Conservation (phyloP, 768 basidiomycete species). For the Scleroderma citrinum region DNA sequence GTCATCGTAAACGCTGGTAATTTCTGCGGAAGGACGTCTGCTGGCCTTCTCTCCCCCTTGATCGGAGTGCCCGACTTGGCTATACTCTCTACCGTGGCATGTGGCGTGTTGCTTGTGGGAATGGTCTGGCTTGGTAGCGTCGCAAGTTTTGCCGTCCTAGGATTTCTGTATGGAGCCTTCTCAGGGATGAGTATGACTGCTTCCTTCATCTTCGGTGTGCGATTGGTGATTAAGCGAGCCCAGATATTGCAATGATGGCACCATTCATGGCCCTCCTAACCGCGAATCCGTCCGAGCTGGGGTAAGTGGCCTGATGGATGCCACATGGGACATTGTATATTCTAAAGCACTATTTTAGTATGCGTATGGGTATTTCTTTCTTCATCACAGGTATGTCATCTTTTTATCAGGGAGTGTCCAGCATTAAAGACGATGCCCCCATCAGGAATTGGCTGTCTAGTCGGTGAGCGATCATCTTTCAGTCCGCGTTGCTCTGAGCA, state of each 20-base stretch:
- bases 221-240: neutral
- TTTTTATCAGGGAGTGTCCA: neutral
- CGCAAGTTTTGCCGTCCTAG: conserved; percentile 36
- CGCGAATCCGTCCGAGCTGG: conserved; percentile 45
- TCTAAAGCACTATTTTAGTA: conserved; percentile 7
- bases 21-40: conserved; percentile 42
- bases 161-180: conserved; percentile 44
- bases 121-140: conserved; percentile 37
- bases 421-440: neutral
- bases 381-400: conserved; percentile 32
- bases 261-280: conserved; percentile 44
- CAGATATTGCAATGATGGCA: conserved; percentile 35
- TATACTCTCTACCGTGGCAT: conserved; percentile 28
- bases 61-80: conserved; percentile 42
- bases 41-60: conserved; percentile 32
- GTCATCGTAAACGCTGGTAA: conserved; percentile 48
- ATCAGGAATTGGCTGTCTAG: conserved; percentile 20
- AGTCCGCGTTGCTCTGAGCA: too few relatives aligned
- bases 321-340: too few relatives aligned
- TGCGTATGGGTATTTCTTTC: conserved; percentile 44
- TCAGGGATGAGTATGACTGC: conserved; percentile 37
- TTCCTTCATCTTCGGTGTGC: neutral
- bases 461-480: conserved; percentile 9
- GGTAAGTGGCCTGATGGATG: conserved; percentile 23
- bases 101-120: conserved; percentile 38